Evolutionary conservation across 108 stramenopile species (phyloP), one percentile per base, ranked within the genome.

Genomic region (Mediolabrus comicus): DNA sequence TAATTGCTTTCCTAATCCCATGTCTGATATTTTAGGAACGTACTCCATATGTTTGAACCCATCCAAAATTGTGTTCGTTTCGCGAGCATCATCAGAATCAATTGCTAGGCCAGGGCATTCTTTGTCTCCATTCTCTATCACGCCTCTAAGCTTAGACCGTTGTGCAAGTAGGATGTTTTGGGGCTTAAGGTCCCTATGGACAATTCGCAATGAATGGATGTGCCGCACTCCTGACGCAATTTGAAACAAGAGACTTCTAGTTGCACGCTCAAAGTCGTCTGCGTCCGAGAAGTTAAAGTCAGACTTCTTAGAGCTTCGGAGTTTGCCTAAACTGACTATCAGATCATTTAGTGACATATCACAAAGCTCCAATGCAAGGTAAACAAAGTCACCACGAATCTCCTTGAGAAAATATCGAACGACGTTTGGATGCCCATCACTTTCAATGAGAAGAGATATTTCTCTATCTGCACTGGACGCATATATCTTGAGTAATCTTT

Each of bases 1-100:
- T 10, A 97, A 75, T 65, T 96, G 97, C 71, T 97, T 98, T 13
- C 96, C 96, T 2, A 98, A 80, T 0, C 98, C 98, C 98, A 98
- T 98, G 59, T 98, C 98, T 36, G 88, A 90, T 56, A 98, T 97
- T 55, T 97, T 97, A 12, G 92, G 91, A 8, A 95, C 81, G 57
- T 95, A 97, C 10, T 71, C 63, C 27, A 77, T 78, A n/a, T 86
- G 58, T 28, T 79, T 72, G 71, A 90, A 94, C 9, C 43, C 58
- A 17, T 84, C 69, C 31, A 74, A 80, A 19, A 87, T 74, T 31
- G 73, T 43, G 38, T 77, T 53, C 25, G 80, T 85, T 53, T 77
- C 79, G 35, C 72, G 68, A 29, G 59, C 33, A 49, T 51, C 60
- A 54, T 53, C 16, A 22, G 14, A 66, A 65, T 81, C 71, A 67